Base-by-base conservation (phyloP, 345 rosid species). In the Eucalyptus regnans region DNA sequence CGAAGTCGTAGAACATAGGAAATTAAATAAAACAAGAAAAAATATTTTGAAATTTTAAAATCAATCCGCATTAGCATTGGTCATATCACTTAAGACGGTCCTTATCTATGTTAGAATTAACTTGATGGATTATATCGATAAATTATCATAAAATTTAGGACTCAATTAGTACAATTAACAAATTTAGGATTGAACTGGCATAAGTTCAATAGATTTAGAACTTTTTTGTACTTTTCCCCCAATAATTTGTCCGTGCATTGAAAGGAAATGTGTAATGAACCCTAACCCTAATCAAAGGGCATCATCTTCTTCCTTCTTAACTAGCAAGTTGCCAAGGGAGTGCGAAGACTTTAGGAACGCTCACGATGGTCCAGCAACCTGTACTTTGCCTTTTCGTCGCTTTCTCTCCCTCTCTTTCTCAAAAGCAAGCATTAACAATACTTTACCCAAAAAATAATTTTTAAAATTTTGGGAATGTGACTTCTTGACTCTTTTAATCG, bases 41-140 rank as follows among this genome's bases (percentile, higher is more conserved):
- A 56, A 56, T 23, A 22, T 56, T 4, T 56, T 23, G 29, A 56
- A 56, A 56, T 23, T 56, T 22, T 2, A 23, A 56, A 56, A 56
- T 56, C 12, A 8, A 23, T 56, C 5, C 3, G 5, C 1, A 0
- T 56, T 3, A 56, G 1, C 0, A 22, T 8, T 4, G 1, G 3
- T 22, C 5, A 20, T 56, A 23, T 23, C 12, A 56, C 1, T 2
- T 56, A 56, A 4, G 1, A 56, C 0, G 25, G 25, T 20, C 5
- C 0, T 22, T 56, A 23, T 56, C 12, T 23, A 9, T 9, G 5
- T 56, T 56, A 56, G 6, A 56, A 56, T 56, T 56, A 9, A 56
- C 6, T 56, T 11, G 12, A 56, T 56, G 5, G 3, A 56, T 56
- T 4, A 56, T 1, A 56, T 56, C 9, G 6, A 3, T 9, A 22